phyloP scores from a whole-genome alignment of 495 filamentous ascomycete genomes.

The Aspergillus wentii region DNA sequence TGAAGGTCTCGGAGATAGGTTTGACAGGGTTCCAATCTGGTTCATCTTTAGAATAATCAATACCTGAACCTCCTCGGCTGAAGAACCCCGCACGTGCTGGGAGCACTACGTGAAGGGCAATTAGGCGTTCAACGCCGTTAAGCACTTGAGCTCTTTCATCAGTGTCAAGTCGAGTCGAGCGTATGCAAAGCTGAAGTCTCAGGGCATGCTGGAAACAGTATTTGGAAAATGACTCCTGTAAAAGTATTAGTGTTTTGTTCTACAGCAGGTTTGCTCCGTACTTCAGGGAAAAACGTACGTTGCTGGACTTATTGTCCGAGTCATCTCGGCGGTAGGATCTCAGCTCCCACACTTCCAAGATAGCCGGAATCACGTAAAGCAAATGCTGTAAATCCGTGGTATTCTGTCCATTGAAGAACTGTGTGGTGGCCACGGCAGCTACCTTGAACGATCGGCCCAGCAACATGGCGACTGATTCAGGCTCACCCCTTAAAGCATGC shows the following conservation, averaged over 20 bases:
- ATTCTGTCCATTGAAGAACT: slow-evolving; percentile 28
- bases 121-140: slow-evolving; percentile 52
- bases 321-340: slow-evolving; percentile 36
- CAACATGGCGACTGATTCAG: slow-evolving; percentile 41
- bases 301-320: slow-evolving; percentile 33
- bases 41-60: slow-evolving; percentile 39
- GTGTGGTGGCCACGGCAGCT: slow-evolving; percentile 28
- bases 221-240: slow-evolving; percentile 32
- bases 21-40: slow-evolving; percentile 43
- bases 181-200: slow-evolving; percentile 31
- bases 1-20: slow-evolving; percentile 37
- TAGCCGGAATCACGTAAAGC: slow-evolving; percentile 31
- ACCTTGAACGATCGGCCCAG: slow-evolving; percentile 36
- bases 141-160: slow-evolving; percentile 34
- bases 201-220: slow-evolving; percentile 35
- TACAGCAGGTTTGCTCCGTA: not conserved
- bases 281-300: slow-evolving; percentile 19
- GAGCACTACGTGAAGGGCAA: slow-evolving; percentile 66
- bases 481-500: slow-evolving; percentile 42
- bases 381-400: slow-evolving; percentile 39
- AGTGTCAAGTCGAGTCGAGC: slow-evolving; percentile 28
- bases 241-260: slow-evolving; percentile 1
- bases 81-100: slow-evolving; percentile 58
- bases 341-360: slow-evolving; percentile 42
- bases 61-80: slow-evolving; percentile 36